These are phyloP conservation scores for Calycina marina DNA, from an alignment of 2,329 filamentous ascomycete species.

Conservation along the genomic window DNA sequence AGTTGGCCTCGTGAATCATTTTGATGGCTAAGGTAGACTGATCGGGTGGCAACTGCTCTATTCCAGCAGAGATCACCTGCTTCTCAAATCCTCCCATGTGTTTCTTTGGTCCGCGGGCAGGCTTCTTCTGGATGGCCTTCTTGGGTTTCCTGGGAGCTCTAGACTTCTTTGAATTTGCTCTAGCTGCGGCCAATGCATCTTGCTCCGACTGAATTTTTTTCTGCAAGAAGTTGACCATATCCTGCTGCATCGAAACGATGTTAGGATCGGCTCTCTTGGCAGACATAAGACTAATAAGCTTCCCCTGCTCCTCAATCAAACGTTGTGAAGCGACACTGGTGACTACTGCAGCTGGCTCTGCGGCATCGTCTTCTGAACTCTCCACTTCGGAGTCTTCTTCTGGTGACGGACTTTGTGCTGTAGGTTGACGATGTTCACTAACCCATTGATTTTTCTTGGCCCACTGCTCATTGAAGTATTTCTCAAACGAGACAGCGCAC, in stretches of 20 bases:
- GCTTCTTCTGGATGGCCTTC: conserved; percentile 20
- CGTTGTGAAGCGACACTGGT: conserved; percentile 29
- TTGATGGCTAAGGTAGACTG: conserved; percentile 69
- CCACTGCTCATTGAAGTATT: conserved; percentile 63
- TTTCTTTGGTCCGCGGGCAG: conserved; percentile 23
- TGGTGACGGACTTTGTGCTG: conserved; percentile 50
- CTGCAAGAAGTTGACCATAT: conserved; percentile 47
- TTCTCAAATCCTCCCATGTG: conserved; percentile 69
- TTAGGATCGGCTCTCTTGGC: conserved; percentile 39
- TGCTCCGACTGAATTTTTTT: conserved; percentile 24
- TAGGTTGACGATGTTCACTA: conserved; percentile 54
- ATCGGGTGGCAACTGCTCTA: conserved; percentile 64
- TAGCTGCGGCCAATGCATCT: conserved; percentile 22
- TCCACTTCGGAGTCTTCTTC: conserved; percentile 51
- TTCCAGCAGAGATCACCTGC: conserved; percentile 76
- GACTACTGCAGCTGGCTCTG: conserved; percentile 21
- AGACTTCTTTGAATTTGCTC: conserved; percentile 42
- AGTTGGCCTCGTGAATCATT: conserved; percentile 68
- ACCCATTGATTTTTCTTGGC: conserved; percentile 70
- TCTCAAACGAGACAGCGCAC: conserved; percentile 58
- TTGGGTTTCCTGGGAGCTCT: conserved; percentile 27
- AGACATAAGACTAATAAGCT: conserved; percentile 38
- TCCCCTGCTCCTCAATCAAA: conserved; percentile 38
- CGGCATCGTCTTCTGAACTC: conserved; percentile 37
- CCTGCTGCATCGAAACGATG: conserved; percentile 16